Evolutionary conservation across 2,329 filamentous ascomycete species (phyloP).

Genomic region (Rutstroemia sp.): DNA sequence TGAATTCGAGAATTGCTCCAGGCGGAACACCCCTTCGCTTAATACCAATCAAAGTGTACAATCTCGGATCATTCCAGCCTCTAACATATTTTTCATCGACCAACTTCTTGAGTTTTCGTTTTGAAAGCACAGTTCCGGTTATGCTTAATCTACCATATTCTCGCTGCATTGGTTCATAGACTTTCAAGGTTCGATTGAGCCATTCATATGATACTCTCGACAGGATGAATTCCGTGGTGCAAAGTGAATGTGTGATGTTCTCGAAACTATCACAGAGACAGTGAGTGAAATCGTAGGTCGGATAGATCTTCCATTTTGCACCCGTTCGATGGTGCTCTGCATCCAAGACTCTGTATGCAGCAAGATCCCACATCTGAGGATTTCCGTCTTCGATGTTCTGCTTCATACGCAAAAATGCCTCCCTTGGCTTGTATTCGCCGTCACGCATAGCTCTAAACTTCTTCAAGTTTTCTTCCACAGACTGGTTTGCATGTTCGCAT

Average conservation of each 20-base stretch:
- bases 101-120: constrained; percentile 74
- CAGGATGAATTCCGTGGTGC: constrained; percentile 86
- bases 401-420: constrained; percentile 89
- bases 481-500: constrained; percentile 71
- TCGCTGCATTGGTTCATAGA: constrained; percentile 90
- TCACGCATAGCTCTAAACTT: constrained; percentile 90
- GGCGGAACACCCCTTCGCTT: constrained; percentile 81
- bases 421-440: constrained; percentile 78
- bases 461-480: constrained; percentile 65
- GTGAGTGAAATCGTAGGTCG: constrained; percentile 89
- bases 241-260: constrained; percentile 83
- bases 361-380: constrained; percentile 94
- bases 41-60: constrained; percentile 81
- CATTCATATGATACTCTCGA: constrained; percentile 85
- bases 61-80: constrained; percentile 83
- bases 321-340: constrained; percentile 74
- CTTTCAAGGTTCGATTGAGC: constrained; percentile 71
- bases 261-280: constrained; percentile 91
- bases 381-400: constrained; percentile 78
- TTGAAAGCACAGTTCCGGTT: constrained; percentile 78
- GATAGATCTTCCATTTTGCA: constrained; percentile 84
- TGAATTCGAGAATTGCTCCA: constrained; percentile 79
- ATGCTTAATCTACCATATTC: constrained; percentile 76
- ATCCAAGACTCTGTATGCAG: constrained; percentile 78
- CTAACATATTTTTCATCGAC: constrained; percentile 73